Evolutionary conservation across 257 asterid species (phyloP).

Genomic region (Jaltomata sinuosa): DNA sequence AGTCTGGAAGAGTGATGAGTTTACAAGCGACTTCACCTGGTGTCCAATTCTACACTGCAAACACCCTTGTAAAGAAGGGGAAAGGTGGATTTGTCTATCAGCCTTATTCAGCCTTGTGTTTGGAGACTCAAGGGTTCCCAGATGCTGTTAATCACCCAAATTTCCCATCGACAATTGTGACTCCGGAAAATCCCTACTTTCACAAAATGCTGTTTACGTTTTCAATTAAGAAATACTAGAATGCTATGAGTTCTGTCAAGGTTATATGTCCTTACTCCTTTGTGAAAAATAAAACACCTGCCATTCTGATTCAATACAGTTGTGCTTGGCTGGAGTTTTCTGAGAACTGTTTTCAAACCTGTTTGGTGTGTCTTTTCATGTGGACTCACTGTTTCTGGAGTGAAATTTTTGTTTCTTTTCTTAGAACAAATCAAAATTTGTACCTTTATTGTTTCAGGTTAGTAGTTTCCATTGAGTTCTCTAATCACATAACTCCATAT

Average conservation of each 20-base stretch:
- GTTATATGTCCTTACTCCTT: not conserved
- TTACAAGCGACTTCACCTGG: constrained; percentile 34
- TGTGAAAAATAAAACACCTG: not conserved
- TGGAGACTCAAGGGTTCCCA: constrained; percentile 89
- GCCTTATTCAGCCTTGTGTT: not conserved
- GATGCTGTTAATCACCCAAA: constrained; percentile 70
- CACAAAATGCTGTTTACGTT: constrained; percentile 2
- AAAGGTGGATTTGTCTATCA: constrained; percentile 9
- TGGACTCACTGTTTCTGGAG: not conserved
- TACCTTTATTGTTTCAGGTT: not conserved
- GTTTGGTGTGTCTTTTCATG: not conserved
- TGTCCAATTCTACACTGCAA: not conserved
- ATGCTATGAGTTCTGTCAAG: not conserved
- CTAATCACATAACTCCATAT: not conserved
- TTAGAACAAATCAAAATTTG: not conserved
- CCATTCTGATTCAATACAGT: not conserved
- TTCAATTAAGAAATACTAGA: not conserved
- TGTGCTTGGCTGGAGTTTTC: not conserved
- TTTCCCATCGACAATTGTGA: constrained; percentile 49
- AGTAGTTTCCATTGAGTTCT: not conserved
- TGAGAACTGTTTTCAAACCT: not conserved
- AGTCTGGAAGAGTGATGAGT: constrained; percentile 59
- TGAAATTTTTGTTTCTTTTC: not conserved
- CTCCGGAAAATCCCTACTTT: not conserved
- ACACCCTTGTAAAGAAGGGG: not conserved